Percentiles rank a stretch among this genome's conserved stretches.
Evolutionary conservation across 352 stramenopile genomes (phyloP).

Genomic region (Pythium utonaiense): DNA sequence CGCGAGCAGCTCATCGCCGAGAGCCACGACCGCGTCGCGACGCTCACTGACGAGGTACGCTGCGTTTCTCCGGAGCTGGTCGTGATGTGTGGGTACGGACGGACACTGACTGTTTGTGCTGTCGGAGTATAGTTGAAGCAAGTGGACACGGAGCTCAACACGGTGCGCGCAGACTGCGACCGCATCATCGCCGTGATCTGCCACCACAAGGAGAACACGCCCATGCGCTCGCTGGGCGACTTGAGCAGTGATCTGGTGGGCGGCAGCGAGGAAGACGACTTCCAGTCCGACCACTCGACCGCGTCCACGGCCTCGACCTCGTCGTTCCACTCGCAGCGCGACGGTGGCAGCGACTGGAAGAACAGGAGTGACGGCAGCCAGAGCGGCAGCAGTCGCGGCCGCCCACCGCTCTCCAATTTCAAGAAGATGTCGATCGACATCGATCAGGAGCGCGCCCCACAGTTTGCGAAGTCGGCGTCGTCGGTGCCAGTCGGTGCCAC

Average conservation of each 20-base stretch:
- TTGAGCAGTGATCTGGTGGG: neutral
- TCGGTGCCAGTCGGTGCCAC: neutral
- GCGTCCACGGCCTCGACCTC: constrained; percentile 23
- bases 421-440: constrained; percentile 30
- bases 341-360: neutral
- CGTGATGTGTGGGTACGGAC: neutral
- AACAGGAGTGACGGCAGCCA: neutral
- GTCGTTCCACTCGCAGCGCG: constrained; percentile 16
- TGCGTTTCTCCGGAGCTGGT: neutral
- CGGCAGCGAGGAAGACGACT: constrained; percentile 28
- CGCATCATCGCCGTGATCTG: constrained; percentile 24
- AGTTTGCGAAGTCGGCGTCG: neutral
- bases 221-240: constrained; percentile 18
- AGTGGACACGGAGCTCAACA: constrained; percentile 18
- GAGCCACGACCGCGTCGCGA: constrained; percentile 37
- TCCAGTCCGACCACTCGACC: constrained; percentile 27
- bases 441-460: constrained; percentile 9
- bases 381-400: neutral
- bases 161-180: constrained; percentile 20
- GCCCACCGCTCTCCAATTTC: constrained; percentile 10
- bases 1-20: constrained; percentile 39
- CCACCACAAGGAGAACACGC: constrained; percentile 18
- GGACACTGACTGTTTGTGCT: neutral
- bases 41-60: constrained; percentile 42
- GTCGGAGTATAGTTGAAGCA: constrained; percentile 16